These are phyloP conservation scores for Dactylonectria estremocensis DNA, from an alignment of 2,329 filamentous ascomycete species.

Conservation along the genomic window DNA sequence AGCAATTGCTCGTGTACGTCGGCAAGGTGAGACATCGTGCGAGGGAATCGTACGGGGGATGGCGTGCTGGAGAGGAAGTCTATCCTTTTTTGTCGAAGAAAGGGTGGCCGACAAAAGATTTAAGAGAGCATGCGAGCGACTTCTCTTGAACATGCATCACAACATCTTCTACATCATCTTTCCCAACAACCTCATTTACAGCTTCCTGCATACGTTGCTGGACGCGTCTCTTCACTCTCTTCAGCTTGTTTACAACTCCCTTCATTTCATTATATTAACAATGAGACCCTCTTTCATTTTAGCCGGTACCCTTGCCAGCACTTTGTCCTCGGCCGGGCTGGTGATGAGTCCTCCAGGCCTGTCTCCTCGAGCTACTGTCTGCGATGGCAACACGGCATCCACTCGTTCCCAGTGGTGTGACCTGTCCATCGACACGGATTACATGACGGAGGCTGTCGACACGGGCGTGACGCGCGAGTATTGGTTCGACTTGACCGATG, in stretches of 20 bases:
- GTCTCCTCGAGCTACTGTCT: neutral
- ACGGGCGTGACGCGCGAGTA: conserved; percentile 68
- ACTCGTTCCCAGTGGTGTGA: conserved; percentile 61
- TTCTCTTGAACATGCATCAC: no score
- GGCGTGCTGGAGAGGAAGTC: neutral
- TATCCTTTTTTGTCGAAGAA: neutral
- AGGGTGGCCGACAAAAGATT: neutral
- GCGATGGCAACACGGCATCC: conserved; percentile 46
- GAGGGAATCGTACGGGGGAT: neutral
- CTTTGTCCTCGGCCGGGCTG: neutral
- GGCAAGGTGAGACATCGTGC: neutral
- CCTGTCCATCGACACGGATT: conserved; percentile 65
- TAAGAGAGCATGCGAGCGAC: neutral
- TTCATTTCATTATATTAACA: neutral
- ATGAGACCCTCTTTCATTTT: conserved; percentile 13
- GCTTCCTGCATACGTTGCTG: no score
- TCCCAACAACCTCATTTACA: no score
- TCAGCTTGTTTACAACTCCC: neutral
- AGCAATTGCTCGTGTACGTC: neutral
- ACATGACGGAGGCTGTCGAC: conserved; percentile 57
- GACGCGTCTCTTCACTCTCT: neutral
- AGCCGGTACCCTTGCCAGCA: conserved; percentile 10
- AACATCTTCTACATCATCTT: no score
- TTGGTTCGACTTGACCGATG: conserved; percentile 59
- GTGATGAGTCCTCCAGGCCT: neutral